Conservation (phyloP, 148 eudicot species). For the Dianthus caryophyllus region DNA sequence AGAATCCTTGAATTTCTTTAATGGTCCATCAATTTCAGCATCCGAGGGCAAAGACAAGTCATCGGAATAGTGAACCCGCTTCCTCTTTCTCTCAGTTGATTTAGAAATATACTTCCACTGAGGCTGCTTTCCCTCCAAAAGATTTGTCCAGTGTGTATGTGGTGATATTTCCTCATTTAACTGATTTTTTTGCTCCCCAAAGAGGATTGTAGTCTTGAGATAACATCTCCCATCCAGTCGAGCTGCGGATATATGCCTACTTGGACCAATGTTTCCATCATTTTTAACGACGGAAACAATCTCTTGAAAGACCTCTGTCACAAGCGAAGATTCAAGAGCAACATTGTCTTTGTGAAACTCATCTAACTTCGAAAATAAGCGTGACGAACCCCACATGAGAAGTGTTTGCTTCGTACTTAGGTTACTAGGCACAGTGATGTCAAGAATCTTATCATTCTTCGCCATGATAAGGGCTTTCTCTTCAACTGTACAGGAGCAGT, state of each 20-base stretch:
- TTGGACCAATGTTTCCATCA: constrained; percentile 10
- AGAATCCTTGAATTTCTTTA: constrained; percentile 39
- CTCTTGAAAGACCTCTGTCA: constrained; percentile 48
- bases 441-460: constrained; percentile 48
- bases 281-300: constrained; percentile 34
- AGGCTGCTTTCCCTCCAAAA: constrained; percentile 60
- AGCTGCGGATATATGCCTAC: constrained; percentile 41
- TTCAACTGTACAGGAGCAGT: constrained; percentile 60
- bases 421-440: constrained; percentile 30
- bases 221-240: constrained; percentile 43
- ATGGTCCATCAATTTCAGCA: constrained; percentile 33
- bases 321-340: constrained; percentile 28
- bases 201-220: constrained; percentile 36
- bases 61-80: constrained; percentile 49
- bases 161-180: constrained; percentile 43
- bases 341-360: constrained; percentile 34
- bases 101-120: constrained; percentile 57
- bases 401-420: constrained; percentile 44
- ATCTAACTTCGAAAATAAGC: constrained; percentile 53
- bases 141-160: constrained; percentile 54
- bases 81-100: constrained; percentile 59
- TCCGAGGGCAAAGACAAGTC: constrained; percentile 22
- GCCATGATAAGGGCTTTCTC: constrained; percentile 60
- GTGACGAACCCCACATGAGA: constrained; percentile 69
- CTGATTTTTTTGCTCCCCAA: constrained; percentile 50